phyloP scores from a whole-genome alignment of 129 eudicot genomes.

The Oenanthe sinensis region DNA sequence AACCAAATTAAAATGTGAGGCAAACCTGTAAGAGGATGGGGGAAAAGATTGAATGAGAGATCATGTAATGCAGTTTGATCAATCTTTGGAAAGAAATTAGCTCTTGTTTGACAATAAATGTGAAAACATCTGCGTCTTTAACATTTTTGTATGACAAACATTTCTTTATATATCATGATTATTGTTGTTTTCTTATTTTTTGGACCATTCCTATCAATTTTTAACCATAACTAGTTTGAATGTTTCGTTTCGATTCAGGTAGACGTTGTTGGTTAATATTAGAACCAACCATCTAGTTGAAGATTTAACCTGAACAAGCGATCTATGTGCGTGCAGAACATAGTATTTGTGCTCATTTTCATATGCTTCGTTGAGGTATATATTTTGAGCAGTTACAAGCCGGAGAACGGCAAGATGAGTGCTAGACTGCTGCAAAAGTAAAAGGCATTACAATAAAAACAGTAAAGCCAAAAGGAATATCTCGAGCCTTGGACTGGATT shows the following conservation, averaged over 20 bases:
- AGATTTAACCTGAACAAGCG: not conserved
- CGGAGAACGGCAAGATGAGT: not conserved
- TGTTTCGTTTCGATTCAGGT: not conserved
- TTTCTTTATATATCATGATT: not conserved
- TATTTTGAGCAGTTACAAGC: not conserved
- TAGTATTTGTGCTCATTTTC: not conserved
- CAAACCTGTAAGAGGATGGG: constrained; percentile 15
- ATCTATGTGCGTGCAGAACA: not conserved
- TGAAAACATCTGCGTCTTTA: not conserved
- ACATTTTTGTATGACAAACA: not conserved
- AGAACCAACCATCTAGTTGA: not conserved
- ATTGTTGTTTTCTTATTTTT: no score
- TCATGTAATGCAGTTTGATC: not conserved
- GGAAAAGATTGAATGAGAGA: not conserved
- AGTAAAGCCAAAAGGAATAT: constrained; percentile 8
- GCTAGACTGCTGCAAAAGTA: not conserved
- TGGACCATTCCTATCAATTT: not conserved
- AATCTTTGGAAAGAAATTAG: not conserved
- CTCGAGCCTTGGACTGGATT: constrained; percentile 4
- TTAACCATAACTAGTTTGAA: not conserved
- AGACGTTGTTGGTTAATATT: not conserved
- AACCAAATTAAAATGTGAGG: constrained; percentile 36
- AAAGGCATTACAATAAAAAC: not conserved
- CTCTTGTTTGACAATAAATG: not conserved
- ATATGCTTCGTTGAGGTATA: not conserved